These are phyloP conservation scores for Podospora tetraspora DNA, from an alignment of 495 filamentous ascomycete species.

Conservation along the genomic window DNA sequence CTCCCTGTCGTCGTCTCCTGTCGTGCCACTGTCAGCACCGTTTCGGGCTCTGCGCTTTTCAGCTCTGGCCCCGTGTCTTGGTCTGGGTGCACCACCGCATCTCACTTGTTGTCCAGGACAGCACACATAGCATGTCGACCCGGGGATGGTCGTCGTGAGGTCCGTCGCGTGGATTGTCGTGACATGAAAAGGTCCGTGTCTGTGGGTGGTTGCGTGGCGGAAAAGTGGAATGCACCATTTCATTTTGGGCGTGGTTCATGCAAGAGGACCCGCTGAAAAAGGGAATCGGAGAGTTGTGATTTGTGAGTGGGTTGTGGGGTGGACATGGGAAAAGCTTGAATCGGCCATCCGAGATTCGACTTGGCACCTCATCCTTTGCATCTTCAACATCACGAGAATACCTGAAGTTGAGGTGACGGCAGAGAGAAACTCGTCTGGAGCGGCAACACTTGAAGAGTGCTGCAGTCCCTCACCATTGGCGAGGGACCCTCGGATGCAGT, in stretches of 20 bases:
- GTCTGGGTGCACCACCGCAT: not conserved
- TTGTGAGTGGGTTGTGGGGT: not conserved
- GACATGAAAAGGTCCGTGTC: not conserved
- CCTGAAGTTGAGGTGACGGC: not conserved
- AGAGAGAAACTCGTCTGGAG: not conserved
- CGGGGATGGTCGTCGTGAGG: not conserved
- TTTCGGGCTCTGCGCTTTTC: not conserved
- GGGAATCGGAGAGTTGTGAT: not conserved
- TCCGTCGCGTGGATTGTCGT: not conserved
- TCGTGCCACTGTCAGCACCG: not conserved
- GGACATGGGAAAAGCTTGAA: not conserved
- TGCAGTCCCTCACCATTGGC: too few relatives aligned
- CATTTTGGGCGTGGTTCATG: not conserved
- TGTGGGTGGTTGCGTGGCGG: not conserved
- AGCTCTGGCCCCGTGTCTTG: not conserved
- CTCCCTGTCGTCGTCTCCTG: constrained; percentile 4
- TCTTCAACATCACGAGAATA: not conserved
- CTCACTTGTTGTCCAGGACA: not conserved
- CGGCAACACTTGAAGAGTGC: not conserved
- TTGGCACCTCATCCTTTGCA: not conserved
- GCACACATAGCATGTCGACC: not conserved
- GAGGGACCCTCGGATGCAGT: not conserved
- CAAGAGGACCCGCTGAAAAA: not conserved
- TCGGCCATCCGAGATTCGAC: not conserved
- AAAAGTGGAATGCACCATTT: not conserved